Evolutionary conservation across 169 alveolate species (phyloP).

Genomic region (Cryptosporidium andersoni): DNA sequence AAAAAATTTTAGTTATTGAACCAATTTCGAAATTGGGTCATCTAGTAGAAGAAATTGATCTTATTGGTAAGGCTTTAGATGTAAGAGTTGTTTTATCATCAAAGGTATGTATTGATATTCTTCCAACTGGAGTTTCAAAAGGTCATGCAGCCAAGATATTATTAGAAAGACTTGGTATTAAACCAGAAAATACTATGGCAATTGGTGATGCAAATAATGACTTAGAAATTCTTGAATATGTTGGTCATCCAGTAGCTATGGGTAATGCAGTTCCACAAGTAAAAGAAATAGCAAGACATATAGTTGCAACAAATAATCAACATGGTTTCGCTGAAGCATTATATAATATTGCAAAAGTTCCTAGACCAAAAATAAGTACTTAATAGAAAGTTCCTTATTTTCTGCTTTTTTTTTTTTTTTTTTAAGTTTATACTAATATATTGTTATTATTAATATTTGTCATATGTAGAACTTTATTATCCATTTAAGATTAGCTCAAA

Average conservation of each 20-base stretch:
- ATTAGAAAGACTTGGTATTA: slow-evolving; percentile 67
- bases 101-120: slow-evolving; percentile 75
- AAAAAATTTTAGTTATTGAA: slow-evolving; percentile 14
- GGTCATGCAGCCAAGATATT: slow-evolving; percentile 77
- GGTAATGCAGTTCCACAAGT: slow-evolving; percentile 76
- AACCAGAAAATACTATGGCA: slow-evolving; percentile 73
- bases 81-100: slow-evolving; percentile 72
- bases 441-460: too few relatives aligned
- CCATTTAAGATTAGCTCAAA: too few relatives aligned
- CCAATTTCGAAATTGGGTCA: slow-evolving; percentile 39
- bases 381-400: too few relatives aligned
- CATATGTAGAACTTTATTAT: too few relatives aligned
- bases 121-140: slow-evolving; percentile 73
- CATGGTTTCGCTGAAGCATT: slow-evolving; percentile 67
- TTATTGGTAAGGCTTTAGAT: slow-evolving; percentile 70
- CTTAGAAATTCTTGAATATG: slow-evolving; percentile 74
- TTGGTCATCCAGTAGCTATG: slow-evolving; percentile 76
- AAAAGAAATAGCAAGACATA: slow-evolving; percentile 74
- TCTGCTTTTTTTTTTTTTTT: too few relatives aligned
- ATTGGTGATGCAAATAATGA: slow-evolving; percentile 83
- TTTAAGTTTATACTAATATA: too few relatives aligned
- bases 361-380: too few relatives aligned
- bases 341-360: neutral
- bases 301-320: slow-evolving; percentile 71
- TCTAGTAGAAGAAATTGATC: slow-evolving; percentile 63